Evolutionary conservation across 2,329 filamentous ascomycete genomes (phyloP), one percentile per base, ranked within the genome.

Genomic region (Aspergillus versicolor): DNA sequence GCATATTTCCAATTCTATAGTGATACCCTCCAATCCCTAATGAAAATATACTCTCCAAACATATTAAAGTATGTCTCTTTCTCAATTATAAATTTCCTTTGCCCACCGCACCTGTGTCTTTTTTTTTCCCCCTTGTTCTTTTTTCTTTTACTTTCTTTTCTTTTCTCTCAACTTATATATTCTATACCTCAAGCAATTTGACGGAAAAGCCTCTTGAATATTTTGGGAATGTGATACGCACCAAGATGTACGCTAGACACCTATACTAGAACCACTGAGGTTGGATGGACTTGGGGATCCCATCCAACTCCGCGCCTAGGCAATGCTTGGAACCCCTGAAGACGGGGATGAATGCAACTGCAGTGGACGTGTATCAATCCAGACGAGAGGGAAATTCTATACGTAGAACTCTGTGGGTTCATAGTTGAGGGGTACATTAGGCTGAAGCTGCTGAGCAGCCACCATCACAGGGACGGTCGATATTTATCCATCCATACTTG

Each of bases 1-100:
- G 27, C 49, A 47, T 45, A 45, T 51, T 38, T 27, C 22, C 19
- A 43, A 9, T 43, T 37, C 32, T 37, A 27, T 45, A 44, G 51
- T 54, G 56, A 58, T 58, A 58, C 56, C 56, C 56, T 15, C 15
- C 34, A 5, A 37, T 37, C 15, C 17, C 24, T 48, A 46, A 45
- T 54, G n/a, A 48, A 11, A 42, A 42, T 13, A n/a, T 15, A 37
- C 34, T n/a, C 12, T n/a, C 6, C 12, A 37, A 37, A n/a, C 34
- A 7, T 37, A 13, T 37, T 37, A 5, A 37, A 37, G 8, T n/a
- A 37, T 37, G 4, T n/a, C 5, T n/a, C 12, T 37, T n/a, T 34
- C n/a, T 37, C 15, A 13, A 37, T 37, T n/a, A 37, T 37, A 13
- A n/a, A 13, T 3, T n/a, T n/a, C 12, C 15, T 37, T 37, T n/a